A percentile compares a stretch with the other conserved stretches of the same genome.
Conservation (phyloP, 305 asterid species). For the Fraxinus angustifolia region DNA sequence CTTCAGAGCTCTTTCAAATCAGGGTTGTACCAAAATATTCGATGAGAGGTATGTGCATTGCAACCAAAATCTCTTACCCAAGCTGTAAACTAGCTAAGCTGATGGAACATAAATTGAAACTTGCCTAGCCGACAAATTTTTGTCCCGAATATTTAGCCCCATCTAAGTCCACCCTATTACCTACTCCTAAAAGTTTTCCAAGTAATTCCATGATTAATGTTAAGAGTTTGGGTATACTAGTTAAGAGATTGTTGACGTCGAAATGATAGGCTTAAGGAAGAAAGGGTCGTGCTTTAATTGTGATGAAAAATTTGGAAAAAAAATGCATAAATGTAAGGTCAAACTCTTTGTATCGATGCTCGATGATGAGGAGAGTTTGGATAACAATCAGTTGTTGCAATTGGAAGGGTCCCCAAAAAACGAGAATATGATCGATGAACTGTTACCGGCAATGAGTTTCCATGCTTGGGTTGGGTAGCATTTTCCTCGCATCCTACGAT, state of each 20-base stretch:
- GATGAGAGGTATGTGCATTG: background rate
- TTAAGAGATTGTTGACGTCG: background rate
- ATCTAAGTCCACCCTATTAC: background rate
- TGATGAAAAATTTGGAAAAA: background rate
- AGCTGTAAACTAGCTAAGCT: background rate
- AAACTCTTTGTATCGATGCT: background rate
- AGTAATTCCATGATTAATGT: background rate
- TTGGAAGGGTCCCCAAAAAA: too few species aligned
- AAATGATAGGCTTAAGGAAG: background rate
- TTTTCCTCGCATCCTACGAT: background rate
- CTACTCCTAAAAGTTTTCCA: background rate
- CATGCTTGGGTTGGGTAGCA: background rate
- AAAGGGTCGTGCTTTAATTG: background rate
- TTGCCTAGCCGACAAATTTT: background rate
- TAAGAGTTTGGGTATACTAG: background rate
- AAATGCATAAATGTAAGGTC: background rate
- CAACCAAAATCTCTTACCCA: background rate
- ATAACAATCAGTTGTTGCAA: too few species aligned
- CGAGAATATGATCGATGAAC: too few species aligned
- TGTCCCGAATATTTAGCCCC: too few species aligned
- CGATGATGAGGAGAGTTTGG: background rate
- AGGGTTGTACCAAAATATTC: background rate
- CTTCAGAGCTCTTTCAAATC: background rate
- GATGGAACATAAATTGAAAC: background rate
- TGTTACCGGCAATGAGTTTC: background rate